These are phyloP conservation scores for Conoideocrella luteorostrata DNA, from an alignment of 2,329 filamentous ascomycete species.

Conservation along the genomic window DNA sequence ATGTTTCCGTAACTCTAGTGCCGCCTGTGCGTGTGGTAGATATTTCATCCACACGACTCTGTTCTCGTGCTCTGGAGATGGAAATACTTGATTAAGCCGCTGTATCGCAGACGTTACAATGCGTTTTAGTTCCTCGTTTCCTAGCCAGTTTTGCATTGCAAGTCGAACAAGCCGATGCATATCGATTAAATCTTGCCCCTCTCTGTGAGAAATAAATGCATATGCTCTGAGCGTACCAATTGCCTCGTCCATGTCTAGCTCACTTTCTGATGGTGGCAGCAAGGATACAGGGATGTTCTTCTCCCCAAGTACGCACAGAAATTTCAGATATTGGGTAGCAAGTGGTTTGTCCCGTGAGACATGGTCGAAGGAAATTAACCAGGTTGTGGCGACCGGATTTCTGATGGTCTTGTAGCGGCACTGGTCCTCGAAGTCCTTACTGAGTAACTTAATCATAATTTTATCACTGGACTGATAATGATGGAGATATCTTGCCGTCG, in stretches of 20 bases:
- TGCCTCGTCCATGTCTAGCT: constrained; percentile 9
- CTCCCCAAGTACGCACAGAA: constrained; percentile 22
- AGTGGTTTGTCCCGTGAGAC: constrained; percentile 17
- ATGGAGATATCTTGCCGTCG: constrained; percentile 19
- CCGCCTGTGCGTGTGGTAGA: constrained; percentile 1
- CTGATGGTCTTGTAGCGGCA: constrained; percentile 17
- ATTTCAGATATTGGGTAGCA: constrained; percentile 22
- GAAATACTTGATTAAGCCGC: neutral
- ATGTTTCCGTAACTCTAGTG: neutral
- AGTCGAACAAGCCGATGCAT: constrained; percentile 27
- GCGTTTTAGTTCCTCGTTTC: constrained; percentile 2
- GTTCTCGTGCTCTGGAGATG: neutral
- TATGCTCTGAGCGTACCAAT: constrained; percentile 21
- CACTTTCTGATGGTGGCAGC: constrained; percentile 11
- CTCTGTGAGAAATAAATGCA: constrained; percentile 22
- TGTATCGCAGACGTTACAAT: neutral
- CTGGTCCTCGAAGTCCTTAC: constrained; percentile 22
- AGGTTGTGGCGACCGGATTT: constrained; percentile 26
- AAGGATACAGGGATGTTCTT: constrained; percentile 23
- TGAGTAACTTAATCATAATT: constrained; percentile 18
- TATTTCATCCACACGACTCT: neutral
- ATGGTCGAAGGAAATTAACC: constrained; percentile 27
- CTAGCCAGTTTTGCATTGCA: constrained; percentile 22
- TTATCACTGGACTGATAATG: constrained; percentile 17
- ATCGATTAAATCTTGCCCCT: constrained; percentile 14